Evolutionary conservation across 2,329 filamentous ascomycete species (phyloP).

Genomic region (Thielaviopsis musarum): DNA sequence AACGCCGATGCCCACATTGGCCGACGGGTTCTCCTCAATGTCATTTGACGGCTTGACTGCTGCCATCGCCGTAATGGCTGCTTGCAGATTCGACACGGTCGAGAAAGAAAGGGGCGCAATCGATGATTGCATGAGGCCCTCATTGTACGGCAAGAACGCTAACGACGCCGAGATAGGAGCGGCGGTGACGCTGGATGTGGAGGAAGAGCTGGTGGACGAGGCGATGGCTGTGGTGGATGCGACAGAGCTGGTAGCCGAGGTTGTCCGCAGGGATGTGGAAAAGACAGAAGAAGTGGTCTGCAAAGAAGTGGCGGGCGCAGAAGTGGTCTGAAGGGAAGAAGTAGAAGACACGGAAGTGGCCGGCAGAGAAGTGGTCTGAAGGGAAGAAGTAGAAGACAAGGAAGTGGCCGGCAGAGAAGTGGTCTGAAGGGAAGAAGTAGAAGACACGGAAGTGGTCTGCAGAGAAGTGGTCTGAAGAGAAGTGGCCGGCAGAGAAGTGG

Average conservation of each 20-base stretch:
- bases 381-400: background rate
- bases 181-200: background rate
- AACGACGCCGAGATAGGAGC: background rate
- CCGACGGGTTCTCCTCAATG: background rate
- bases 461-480: background rate
- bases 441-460: too few relatives aligned
- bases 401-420: background rate
- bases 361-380: background rate
- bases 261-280: background rate
- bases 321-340: background rate
- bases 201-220: background rate
- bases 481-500: background rate
- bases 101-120: conserved; percentile 4
- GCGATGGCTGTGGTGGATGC: background rate
- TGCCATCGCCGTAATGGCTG: background rate
- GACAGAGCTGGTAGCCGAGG: background rate
- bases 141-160: conserved; percentile 2
- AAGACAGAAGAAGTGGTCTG: background rate
- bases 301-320: background rate
- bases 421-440: background rate
- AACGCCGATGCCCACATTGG: conserved; percentile 8
- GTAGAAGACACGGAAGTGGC: background rate
- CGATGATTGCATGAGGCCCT: background rate
- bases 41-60: background rate
- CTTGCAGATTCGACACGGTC: conserved; percentile 8